Evolutionary conservation across 1,139 yeast species (phyloP), one percentile per base, ranked within the genome.

Genomic region (Kodamaea ohmeri): DNA sequence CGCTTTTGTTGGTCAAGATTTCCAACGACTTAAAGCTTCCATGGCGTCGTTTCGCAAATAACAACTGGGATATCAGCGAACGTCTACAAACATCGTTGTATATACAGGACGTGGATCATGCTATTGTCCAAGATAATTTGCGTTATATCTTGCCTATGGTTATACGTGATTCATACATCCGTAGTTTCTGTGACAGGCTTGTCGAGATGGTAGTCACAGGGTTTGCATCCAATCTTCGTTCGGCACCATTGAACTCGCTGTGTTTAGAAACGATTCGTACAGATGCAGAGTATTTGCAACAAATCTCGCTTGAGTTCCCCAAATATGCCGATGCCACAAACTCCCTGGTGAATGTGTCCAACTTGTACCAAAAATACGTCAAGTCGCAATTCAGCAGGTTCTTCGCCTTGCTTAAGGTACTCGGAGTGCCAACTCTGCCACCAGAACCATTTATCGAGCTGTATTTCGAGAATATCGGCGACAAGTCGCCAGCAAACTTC

Each of bases 1-100:
- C 73, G 20, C 60, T 73, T 14, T 60, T 89, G 26, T 70, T 86
- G 14, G 61, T 64, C 16, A 80, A 84, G 49, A 72, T 87, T 21
- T 76, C 79, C 13, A 56, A 65, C 14, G 90, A 86, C 44, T 63
- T 83, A 37, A 81, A 78, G 25, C 75, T 79, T 42, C 74, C 84
- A 6, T 89, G 96, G 95, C 72, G 95, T 45, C 96, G 88, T 52
- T 83, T 92, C 72, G 73, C 76, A 21, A 89, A 88, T 53, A 73
- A 78, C 24, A 84, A 86, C 55, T 89, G 97, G 96, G 65, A 71
- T 19, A 14, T 21, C 12, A 12, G 22, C n/a, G 32, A 29, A 6
- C 12, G 32, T 20, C 7, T 78, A 21, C 92, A 82, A 45, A 80
- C 83, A 42, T 84, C 95, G 34, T 63, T 80, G 37, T 89, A 85